Percentiles rank a stretch among this genome's conserved stretches.
Conservation (phyloP, 2,329 filamentous ascomycete species). For the Penicillium polonicum region DNA sequence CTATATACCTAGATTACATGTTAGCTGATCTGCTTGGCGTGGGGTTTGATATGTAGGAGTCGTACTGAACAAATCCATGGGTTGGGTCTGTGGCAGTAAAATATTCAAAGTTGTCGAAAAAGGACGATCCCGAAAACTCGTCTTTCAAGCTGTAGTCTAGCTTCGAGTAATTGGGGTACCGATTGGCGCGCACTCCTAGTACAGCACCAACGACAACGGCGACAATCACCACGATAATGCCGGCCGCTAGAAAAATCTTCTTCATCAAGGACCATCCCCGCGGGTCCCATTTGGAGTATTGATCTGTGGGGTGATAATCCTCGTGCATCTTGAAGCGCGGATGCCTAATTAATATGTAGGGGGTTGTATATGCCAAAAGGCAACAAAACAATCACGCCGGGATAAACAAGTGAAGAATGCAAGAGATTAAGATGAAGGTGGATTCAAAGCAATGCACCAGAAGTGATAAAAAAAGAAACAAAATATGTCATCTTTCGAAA, state of each 20-base stretch:
- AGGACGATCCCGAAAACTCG: slow-evolving; percentile 39
- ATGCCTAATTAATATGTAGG: background rate
- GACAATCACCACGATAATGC: slow-evolving; percentile 33
- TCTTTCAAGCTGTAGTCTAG: slow-evolving; percentile 40
- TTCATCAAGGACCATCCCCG: slow-evolving; percentile 10
- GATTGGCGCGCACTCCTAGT: slow-evolving; percentile 36
- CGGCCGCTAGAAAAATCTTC: slow-evolving; percentile 3
- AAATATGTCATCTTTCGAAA: background rate
- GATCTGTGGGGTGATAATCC: background rate
- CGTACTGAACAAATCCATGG: slow-evolving; percentile 45
- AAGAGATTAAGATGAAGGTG: too few species aligned
- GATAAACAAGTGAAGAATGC: background rate
- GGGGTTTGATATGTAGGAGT: background rate
- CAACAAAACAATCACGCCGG: background rate
- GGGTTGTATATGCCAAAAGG: background rate
- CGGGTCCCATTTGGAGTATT: slow-evolving; percentile 10
- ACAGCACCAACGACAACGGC: slow-evolving; percentile 48
- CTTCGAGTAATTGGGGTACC: slow-evolving; percentile 34
- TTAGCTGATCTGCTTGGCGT: background rate
- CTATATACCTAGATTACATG: slow-evolving; percentile 38
- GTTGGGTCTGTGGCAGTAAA: slow-evolving; percentile 43
- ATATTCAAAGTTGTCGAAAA: slow-evolving; percentile 48
- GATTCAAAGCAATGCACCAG: background rate
- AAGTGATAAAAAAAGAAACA: background rate
- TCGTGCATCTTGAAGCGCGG: background rate